Conservation (phyloP, 495 filamentous ascomycete species). For the Aspergillus homomorphus region DNA sequence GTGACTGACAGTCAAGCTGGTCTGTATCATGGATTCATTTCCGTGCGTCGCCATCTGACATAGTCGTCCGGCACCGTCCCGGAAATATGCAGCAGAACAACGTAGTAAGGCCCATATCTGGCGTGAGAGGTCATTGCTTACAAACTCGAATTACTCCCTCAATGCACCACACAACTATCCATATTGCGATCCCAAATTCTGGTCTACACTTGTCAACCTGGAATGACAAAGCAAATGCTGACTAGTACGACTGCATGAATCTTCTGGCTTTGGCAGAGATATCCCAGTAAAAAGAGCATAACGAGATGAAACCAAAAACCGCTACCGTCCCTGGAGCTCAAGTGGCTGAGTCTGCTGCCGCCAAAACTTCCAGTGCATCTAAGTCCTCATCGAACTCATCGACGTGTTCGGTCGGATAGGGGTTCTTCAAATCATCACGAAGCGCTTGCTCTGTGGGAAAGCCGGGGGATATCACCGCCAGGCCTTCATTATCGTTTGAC, state of each 20-base stretch:
- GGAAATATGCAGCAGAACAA: too few species aligned
- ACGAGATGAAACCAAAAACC: not conserved
- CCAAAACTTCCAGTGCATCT: slow-evolving; percentile 42
- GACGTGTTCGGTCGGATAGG: slow-evolving; percentile 12
- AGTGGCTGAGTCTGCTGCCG: slow-evolving; percentile 23
- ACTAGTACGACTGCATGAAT: not conserved
- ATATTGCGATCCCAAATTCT: not conserved
- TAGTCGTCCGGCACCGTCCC: too few species aligned
- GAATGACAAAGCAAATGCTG: not conserved
- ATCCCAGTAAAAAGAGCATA: not conserved
- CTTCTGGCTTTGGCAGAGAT: not conserved
- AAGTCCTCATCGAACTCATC: slow-evolving; percentile 42
- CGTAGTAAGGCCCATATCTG: not conserved
- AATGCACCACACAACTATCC: not conserved
- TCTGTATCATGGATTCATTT: too few species aligned
- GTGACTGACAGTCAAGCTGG: too few species aligned
- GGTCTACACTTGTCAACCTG: not conserved
- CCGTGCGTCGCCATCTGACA: too few species aligned
- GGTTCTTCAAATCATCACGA: not conserved
- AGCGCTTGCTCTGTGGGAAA: slow-evolving; percentile 1
- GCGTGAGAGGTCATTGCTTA: too few species aligned
- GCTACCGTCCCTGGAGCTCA: not conserved
- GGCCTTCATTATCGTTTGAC: slow-evolving; percentile 17
- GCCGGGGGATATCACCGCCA: slow-evolving; percentile 7
- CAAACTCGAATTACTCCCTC: not conserved